Evolutionary conservation across 768 basidiomycete genomes (phyloP), one percentile per base, ranked within the genome.

Genomic region (Boletus rufocinnamomeus): DNA sequence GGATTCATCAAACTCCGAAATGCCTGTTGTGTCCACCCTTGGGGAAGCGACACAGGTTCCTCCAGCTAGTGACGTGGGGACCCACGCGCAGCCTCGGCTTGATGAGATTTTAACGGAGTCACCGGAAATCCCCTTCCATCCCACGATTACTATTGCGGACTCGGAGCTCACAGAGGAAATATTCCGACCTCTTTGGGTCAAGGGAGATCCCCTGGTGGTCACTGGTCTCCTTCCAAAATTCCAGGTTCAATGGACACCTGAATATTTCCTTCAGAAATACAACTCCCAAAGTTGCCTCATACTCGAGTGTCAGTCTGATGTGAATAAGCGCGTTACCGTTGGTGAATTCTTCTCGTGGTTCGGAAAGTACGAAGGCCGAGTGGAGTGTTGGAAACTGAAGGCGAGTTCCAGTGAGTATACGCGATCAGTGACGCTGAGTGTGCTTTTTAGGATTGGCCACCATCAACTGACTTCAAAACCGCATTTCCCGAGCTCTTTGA

Each of bases 401-500:
- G 67, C 55, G 44, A 58, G 90, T 86, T 63, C 47, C 71, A 38
- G 30, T 23, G 25, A 41, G n/a, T 13, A 34, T 52, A 2, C 3
- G 34, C 6, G 43, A 44, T 25, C 0, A 21, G 16, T 32, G 50
- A 62, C 4, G 30, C 56, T 71, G 43, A 69, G 38, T 23, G 37
- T 48, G 9, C 5, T 40, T 27, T 28, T 23, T 62, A 95, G 88
- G 95, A 98, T 74, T 98, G 95, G 95, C 95, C 95, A 4, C 84
- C 91, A 0, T 87, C 88, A 10, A 81, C 84, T 3, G 94, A 96
- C 62, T 96, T 98, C 76, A 87, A 86, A 67, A 78, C 81, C 3
- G 82, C 84, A 2, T 93, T 94, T 69, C 95, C 95, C 0, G 87
- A 88, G 52, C 77, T 97, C 13, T 98, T 85, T 66, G 83, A 89